Percentiles rank a stretch among this genome's conserved stretches.
phyloP scores from a whole-genome alignment of 1,284 basidiomycete species.

The Ceratobasidium sp. region DNA sequence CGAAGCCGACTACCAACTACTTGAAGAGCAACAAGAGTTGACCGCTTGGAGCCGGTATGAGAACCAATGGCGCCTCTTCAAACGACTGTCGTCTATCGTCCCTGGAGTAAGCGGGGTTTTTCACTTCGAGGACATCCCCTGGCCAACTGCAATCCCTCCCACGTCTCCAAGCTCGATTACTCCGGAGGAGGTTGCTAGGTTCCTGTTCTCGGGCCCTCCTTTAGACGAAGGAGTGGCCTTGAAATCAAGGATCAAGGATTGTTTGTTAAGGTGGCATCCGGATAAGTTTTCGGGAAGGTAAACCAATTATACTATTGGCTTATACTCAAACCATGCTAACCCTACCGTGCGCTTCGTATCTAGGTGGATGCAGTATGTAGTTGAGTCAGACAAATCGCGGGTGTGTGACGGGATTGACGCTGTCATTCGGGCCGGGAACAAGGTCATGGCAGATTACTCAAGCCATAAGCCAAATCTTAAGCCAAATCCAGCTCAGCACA shows the following conservation, averaged over 20 bases:
- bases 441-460: constrained; percentile 6
- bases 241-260: constrained; percentile 30
- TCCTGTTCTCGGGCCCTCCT: constrained; percentile 22
- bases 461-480: not conserved
- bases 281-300: constrained; percentile 39
- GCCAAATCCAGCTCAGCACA: too few species aligned
- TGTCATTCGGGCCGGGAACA: constrained; percentile 4
- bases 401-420: constrained; percentile 19
- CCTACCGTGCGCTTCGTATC: not conserved
- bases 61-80: constrained; percentile 28
- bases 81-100: constrained; percentile 8
- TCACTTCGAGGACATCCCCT: constrained; percentile 28
- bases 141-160: constrained; percentile 24
- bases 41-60: constrained; percentile 35
- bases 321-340: not conserved
- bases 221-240: constrained; percentile 1
- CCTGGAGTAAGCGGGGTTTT: not conserved
- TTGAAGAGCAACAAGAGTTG: constrained; percentile 8
- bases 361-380: constrained; percentile 33
- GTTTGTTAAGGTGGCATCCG: constrained; percentile 34
- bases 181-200: constrained; percentile 2
- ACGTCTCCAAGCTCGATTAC: constrained; percentile 23
- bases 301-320: not conserved
- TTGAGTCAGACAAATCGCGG: constrained; percentile 7
- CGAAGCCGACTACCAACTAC: not conserved